Percentiles rank a stretch among this genome's conserved stretches.
These are phyloP conservation scores for Sambucus nigra DNA, from an alignment of 129 eudicot genomes.

Conservation along the genomic window DNA sequence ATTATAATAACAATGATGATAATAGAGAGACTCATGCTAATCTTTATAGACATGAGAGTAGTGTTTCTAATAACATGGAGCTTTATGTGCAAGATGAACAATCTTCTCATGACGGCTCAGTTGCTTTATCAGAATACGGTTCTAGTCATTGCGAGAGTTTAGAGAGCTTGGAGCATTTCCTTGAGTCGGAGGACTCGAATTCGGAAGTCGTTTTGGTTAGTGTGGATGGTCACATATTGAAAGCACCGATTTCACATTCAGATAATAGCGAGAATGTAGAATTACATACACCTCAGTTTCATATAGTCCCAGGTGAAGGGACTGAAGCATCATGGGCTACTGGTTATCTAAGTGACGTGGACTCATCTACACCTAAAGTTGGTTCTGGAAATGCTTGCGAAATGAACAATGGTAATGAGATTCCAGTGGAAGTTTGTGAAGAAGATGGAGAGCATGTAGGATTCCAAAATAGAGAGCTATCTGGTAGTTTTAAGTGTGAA, in stretches of 20 bases:
- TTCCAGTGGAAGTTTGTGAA: background rate
- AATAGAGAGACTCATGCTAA: slow-evolving; percentile 22
- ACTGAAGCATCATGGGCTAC: slow-evolving; percentile 21
- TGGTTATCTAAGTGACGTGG: slow-evolving; percentile 14
- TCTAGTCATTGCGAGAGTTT: slow-evolving; percentile 50
- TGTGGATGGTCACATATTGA: slow-evolving; percentile 73
- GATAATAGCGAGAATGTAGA: slow-evolving; percentile 28
- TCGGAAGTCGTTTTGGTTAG: slow-evolving; percentile 90
- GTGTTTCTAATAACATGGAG: slow-evolving; percentile 64
- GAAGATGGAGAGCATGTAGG: background rate
- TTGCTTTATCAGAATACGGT: slow-evolving; percentile 58
- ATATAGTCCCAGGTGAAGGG: slow-evolving; percentile 35
- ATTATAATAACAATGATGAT: slow-evolving; percentile 10
- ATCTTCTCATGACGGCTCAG: slow-evolving; percentile 43
- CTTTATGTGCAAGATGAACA: slow-evolving; percentile 75
- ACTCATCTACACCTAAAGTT: slow-evolving; percentile 7
- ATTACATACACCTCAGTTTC: slow-evolving; percentile 31
- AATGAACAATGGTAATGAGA: background rate
- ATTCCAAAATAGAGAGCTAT: no score
- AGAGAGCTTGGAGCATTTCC: slow-evolving; percentile 34
- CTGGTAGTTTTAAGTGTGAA: slow-evolving; percentile 21
- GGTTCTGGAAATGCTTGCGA: background rate
- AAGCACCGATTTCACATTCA: slow-evolving; percentile 67
- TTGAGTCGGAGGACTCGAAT: slow-evolving; percentile 33
- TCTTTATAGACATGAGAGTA: slow-evolving; percentile 36